These are phyloP conservation scores for Davidsoniella eucalypti DNA, from an alignment of 2,329 filamentous ascomycete species.

Conservation along the genomic window DNA sequence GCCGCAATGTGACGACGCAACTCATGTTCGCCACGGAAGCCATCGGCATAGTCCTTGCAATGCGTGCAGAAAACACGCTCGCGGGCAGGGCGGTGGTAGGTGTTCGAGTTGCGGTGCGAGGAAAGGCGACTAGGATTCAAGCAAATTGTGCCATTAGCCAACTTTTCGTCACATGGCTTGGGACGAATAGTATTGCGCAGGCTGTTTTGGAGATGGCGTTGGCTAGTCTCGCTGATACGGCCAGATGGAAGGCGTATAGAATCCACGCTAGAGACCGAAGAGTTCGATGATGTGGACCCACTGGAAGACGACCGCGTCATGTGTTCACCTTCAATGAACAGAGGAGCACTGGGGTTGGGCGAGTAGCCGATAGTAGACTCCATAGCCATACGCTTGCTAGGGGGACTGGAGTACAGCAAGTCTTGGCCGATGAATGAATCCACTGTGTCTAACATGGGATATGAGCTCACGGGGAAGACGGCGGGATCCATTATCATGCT, in stretches of 20 bases:
- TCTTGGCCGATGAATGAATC: no score
- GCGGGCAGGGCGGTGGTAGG: conserved; percentile 3
- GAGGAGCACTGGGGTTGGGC: neutral
- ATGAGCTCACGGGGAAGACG: no score
- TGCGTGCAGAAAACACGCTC: conserved; percentile 43
- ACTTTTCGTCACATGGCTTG: conserved; percentile 21
- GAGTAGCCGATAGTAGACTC: neutral
- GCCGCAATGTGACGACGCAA: conserved; percentile 48
- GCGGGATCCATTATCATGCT: no score
- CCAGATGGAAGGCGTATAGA: neutral
- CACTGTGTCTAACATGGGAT: no score
- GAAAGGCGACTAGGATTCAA: neutral
- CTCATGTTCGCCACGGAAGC: conserved; percentile 78
- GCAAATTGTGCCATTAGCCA: neutral
- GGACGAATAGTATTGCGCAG: conserved; percentile 25
- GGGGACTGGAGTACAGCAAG: neutral
- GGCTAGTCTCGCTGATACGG: neutral
- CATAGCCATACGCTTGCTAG: conserved; percentile 3
- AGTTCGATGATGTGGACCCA: neutral
- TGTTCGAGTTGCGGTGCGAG: neutral
- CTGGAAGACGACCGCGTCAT: conserved; percentile 3
- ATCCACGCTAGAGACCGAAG: neutral
- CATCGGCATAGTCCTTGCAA: conserved; percentile 57
- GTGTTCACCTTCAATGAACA: neutral
- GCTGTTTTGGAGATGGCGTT: conserved; percentile 28